Conservation (phyloP, 176 grass and related monocot genomes). For the Lolium rigidum region DNA sequence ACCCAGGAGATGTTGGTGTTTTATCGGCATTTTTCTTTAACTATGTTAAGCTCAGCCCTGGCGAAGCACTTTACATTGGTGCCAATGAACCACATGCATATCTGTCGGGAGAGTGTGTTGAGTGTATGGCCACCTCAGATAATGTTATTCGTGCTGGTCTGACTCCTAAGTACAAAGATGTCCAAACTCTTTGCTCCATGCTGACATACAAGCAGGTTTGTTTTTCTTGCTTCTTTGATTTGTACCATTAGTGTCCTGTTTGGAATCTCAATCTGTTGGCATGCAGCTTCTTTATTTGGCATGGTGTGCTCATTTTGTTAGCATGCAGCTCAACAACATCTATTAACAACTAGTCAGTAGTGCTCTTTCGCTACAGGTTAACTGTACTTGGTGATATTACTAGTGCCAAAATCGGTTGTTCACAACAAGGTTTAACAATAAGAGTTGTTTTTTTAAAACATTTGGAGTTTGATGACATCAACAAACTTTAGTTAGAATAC, state of each 20-base stretch:
- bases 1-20: conserved; percentile 81
- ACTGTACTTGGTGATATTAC: background rate
- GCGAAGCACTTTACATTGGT: conserved; percentile 79
- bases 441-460: background rate
- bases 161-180: conserved; percentile 87
- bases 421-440: background rate
- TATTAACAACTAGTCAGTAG: conserved; percentile 7
- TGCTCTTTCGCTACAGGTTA: background rate
- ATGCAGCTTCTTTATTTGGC: background rate
- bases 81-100: conserved; percentile 95
- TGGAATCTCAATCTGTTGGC: background rate
- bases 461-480: background rate
- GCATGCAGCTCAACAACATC: background rate
- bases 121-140: conserved; percentile 95
- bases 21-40: conserved; percentile 86
- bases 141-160: conserved; percentile 92
- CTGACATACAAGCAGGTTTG: conserved; percentile 90
- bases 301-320: background rate
- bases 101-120: conserved; percentile 83
- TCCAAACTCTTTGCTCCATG: conserved; percentile 94
- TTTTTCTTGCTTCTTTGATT: background rate
- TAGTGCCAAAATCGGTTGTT: background rate
- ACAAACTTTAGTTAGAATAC: background rate
- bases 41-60: conserved; percentile 78
- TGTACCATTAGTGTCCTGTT: background rate